Evolutionary conservation across 805 yeast species (phyloP).

Genomic region (Candida vartiovaarae): DNA sequence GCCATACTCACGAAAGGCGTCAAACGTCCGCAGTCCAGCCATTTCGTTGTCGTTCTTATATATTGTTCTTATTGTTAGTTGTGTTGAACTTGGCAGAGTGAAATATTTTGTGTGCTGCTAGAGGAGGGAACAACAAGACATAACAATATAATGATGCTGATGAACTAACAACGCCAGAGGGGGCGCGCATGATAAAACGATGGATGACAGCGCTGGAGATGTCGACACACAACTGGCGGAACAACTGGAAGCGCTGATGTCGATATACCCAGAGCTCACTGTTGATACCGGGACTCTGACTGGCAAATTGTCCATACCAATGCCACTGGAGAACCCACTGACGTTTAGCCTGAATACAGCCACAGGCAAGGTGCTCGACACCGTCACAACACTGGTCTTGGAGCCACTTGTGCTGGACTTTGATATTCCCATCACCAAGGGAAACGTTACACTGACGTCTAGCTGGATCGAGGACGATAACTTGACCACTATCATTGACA

Average conservation of each 20-base stretch:
- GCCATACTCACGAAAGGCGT: conserved; percentile 58
- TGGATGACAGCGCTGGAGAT: background rate
- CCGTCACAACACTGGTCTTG: background rate
- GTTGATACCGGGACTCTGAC: too few relatives aligned
- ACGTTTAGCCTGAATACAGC: too few relatives aligned
- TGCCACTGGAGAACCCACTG: too few relatives aligned
- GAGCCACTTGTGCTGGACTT: background rate
- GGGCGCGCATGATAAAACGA: background rate
- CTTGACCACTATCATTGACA: background rate
- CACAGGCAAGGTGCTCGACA: background rate
- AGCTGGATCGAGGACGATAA: background rate
- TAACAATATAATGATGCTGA: too few relatives aligned
- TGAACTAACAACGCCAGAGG: too few relatives aligned
- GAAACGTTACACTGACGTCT: background rate
- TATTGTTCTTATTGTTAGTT: too few relatives aligned
- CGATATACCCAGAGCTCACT: conserved; percentile 36
- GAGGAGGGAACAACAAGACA: too few relatives aligned
- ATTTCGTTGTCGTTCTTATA: too few relatives aligned
- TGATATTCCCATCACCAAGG: too few relatives aligned
- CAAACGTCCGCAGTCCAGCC: conserved; percentile 42
- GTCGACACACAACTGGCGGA: conserved; percentile 17
- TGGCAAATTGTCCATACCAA: too few relatives aligned
- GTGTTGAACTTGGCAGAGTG: too few relatives aligned
- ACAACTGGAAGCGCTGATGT: conserved; percentile 34
- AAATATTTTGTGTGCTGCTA: too few relatives aligned